These are phyloP conservation scores for Mytilinidion resinicola DNA, from an alignment of 495 filamentous ascomycete species.

Conservation along the genomic window DNA sequence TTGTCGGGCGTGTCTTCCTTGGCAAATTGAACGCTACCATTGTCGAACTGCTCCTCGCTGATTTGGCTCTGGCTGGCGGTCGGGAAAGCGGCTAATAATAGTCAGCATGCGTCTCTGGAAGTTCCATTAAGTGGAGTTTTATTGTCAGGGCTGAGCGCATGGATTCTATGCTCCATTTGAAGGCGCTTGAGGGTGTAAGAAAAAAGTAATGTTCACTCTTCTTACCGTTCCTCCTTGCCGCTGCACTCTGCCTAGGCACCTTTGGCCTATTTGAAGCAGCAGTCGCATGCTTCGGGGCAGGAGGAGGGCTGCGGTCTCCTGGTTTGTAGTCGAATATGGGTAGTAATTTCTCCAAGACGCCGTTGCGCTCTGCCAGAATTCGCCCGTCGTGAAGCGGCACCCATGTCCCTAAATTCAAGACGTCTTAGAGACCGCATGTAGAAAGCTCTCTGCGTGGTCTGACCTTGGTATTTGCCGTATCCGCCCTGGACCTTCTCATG, in stretches of 20 bases:
- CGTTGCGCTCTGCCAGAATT: constrained; percentile 75
- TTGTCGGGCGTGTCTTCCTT: constrained; percentile 81
- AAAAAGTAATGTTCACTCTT: constrained; percentile 2
- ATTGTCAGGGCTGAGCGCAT: too few species aligned
- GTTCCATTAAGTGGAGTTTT: too few species aligned
- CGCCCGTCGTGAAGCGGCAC: constrained; percentile 80
- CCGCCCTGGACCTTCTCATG: constrained; percentile 98
- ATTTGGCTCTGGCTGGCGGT: not conserved
- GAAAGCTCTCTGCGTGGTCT: constrained; percentile 8
- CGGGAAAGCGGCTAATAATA: not conserved
- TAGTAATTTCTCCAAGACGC: constrained; percentile 69
- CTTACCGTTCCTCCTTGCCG: constrained; percentile 17
- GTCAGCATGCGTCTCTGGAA: not conserved
- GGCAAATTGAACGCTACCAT: constrained; percentile 50
- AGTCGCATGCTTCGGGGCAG: constrained; percentile 84
- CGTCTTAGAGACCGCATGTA: constrained; percentile 14
- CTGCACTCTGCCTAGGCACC: constrained; percentile 42
- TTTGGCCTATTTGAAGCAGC: constrained; percentile 62
- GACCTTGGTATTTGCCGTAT: constrained; percentile 97
- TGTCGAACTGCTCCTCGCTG: constrained; percentile 51
- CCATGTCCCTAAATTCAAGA: constrained; percentile 70
- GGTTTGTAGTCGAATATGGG: constrained; percentile 87
- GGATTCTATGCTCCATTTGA: too few species aligned
- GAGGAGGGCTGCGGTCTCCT: constrained; percentile 80
- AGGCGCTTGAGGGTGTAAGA: not conserved